phyloP scores from a whole-genome alignment of 2,329 filamentous ascomycete genomes.

The Fonsecaea nubica region DNA sequence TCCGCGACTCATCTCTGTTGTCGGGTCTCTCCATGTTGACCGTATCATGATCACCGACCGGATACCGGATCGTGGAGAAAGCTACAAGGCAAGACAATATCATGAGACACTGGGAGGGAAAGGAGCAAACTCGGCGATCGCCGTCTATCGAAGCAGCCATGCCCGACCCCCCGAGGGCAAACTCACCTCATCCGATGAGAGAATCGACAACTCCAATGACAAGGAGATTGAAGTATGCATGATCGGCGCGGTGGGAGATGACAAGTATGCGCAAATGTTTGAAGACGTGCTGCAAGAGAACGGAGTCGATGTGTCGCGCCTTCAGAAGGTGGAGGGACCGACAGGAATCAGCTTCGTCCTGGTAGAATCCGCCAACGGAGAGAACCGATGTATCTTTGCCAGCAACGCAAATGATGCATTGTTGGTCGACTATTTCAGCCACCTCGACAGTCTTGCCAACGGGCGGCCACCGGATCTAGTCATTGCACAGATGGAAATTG shows the following conservation, averaged over 20 bases:
- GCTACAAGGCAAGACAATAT: constrained; percentile 11
- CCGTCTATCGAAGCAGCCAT: constrained; percentile 28
- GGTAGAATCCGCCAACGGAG: constrained; percentile 55
- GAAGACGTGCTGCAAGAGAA: constrained; percentile 52
- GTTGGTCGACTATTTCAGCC: constrained; percentile 14
- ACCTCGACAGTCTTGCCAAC: constrained; percentile 18
- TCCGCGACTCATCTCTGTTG: constrained; percentile 12
- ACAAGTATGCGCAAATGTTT: constrained; percentile 51
- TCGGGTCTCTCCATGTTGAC: constrained; percentile 27
- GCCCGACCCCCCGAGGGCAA: constrained; percentile 9
- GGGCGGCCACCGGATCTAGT: constrained; percentile 29
- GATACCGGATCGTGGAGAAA: constrained; percentile 28
- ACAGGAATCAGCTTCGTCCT: constrained; percentile 58
- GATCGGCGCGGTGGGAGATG: constrained; percentile 58
- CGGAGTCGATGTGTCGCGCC: constrained; percentile 49
- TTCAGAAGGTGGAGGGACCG: constrained; percentile 49
- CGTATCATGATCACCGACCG: constrained; percentile 26
- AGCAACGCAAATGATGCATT: constrained; percentile 55
- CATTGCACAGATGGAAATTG: constrained; percentile 24
- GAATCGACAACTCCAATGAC: constrained; percentile 4
- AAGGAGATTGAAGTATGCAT: constrained; percentile 54
- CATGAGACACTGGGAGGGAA: constrained; percentile 23
- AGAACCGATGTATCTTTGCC: constrained; percentile 59
- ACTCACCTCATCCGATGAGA: not conserved
- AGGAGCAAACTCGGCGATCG: constrained; percentile 33